A percentile compares a stretch with the other conserved stretches of the same genome.
Conservation (phyloP, 2,329 filamentous ascomycete species). For the Cladosporium sp. region DNA sequence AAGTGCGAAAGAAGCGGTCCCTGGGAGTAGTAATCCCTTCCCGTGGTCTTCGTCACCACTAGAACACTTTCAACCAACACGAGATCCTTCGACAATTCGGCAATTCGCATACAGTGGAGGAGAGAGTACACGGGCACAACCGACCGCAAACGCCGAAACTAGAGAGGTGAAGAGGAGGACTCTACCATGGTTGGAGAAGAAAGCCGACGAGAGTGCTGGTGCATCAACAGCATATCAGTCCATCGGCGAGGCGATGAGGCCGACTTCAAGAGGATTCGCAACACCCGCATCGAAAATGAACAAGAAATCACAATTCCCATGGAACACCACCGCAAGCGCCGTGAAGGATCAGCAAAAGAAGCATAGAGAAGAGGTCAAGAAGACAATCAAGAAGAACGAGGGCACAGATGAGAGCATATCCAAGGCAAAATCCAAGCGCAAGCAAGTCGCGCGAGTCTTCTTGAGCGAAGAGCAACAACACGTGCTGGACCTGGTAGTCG, state of each 20-base stretch:
- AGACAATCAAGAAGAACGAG: conserved; percentile 46
- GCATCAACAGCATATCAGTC: neutral
- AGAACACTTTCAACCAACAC: conserved; percentile 39
- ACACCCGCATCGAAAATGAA: conserved; percentile 49
- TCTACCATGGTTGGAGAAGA: conserved; percentile 56
- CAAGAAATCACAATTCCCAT: conserved; percentile 51
- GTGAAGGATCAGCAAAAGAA: conserved; percentile 77
- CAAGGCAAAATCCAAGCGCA: conserved; percentile 47
- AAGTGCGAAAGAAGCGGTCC: conserved; percentile 36
- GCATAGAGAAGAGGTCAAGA: conserved; percentile 63
- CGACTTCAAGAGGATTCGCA: conserved; percentile 20
- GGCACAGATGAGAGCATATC: conserved; percentile 50
- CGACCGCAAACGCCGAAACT: conserved; percentile 20
- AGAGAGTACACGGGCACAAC: conserved; percentile 13
- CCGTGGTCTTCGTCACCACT: conserved; percentile 65
- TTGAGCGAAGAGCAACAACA: conserved; percentile 84
- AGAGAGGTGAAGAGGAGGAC: conserved; percentile 61
- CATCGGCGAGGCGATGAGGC: neutral
- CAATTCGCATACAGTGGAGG: conserved; percentile 12
- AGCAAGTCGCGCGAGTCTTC: conserved; percentile 59
- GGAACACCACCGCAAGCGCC: conserved; percentile 73
- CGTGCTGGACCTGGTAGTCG: conserved; percentile 78
- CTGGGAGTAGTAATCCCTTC: conserved; percentile 58
- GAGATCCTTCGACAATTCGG: neutral
- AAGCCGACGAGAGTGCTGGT: conserved; percentile 24